Evolutionary conservation across 2,329 filamentous ascomycete genomes (phyloP).

Genomic region (Endoconidiophora laricicola): DNA sequence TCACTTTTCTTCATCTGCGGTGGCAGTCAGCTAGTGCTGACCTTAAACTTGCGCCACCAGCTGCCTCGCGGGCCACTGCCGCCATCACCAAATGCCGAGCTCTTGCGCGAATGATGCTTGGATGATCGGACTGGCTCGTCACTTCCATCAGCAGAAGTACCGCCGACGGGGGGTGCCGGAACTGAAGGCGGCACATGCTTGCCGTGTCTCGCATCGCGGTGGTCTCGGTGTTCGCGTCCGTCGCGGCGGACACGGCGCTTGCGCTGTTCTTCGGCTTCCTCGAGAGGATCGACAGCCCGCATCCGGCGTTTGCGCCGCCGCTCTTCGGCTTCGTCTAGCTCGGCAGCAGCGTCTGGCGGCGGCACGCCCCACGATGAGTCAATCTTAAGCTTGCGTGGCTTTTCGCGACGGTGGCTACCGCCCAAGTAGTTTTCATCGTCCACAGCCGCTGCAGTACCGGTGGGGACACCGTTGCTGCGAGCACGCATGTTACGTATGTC

Average conservation of each 20-base stretch:
- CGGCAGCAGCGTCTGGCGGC: conserved; percentile 35
- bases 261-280: conserved; percentile 27
- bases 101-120: conserved; percentile 21
- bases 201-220: conserved; percentile 14
- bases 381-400: too few relatives aligned
- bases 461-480: not conserved
- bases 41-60: conserved; percentile 43
- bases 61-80: conserved; percentile 35
- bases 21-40: conserved; percentile 17
- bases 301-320: conserved; percentile 22
- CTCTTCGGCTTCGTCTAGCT: conserved; percentile 15
- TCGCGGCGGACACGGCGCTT: conserved; percentile 29
- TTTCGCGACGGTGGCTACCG: too few relatives aligned
- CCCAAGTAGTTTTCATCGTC: conserved; percentile 8
- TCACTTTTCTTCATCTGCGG: not conserved
- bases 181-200: conserved; percentile 17
- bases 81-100: conserved; percentile 22
- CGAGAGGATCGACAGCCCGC: conserved; percentile 16
- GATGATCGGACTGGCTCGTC: conserved; percentile 23
- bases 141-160: conserved; percentile 25
- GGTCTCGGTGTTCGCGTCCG: conserved; percentile 22
- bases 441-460: conserved; percentile 11
- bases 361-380: conserved; percentile 30
- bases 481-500: conserved; percentile 28
- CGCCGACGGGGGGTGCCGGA: conserved; percentile 13